Evolutionary conservation across 352 stramenopile genomes (phyloP).

Genomic region (Phytophthora tentaculata): DNA sequence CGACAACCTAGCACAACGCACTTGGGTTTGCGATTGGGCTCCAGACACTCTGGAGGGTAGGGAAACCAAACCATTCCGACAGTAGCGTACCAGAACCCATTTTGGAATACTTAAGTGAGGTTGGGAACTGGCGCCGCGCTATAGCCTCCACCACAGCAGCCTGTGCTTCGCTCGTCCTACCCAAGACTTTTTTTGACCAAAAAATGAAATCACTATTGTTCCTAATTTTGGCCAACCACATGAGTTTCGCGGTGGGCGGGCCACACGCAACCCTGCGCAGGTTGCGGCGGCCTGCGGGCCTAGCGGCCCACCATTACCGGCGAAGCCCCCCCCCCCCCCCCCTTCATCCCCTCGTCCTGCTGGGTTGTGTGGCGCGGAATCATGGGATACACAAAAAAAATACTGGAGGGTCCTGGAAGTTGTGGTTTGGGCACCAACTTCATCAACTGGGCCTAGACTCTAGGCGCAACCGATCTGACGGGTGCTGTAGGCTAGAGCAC

Average conservation of each 20-base stretch:
- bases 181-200: background rate
- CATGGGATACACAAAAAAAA: too few species aligned
- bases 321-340: too few species aligned
- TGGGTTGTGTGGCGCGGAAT: too few species aligned
- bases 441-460: too few species aligned
- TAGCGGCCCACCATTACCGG: background rate
- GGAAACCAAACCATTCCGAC: conserved; percentile 1
- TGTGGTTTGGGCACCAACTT: too few species aligned
- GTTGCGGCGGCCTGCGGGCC: background rate
- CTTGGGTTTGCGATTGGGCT: conserved; percentile 1
- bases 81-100: background rate
- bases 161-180: background rate
- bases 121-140: background rate
- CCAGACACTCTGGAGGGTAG: too few species aligned
- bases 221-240: background rate
- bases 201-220: background rate
- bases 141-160: background rate
- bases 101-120: background rate
- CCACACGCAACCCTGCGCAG: background rate
- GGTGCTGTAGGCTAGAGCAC: background rate
- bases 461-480: too few species aligned
- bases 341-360: too few species aligned
- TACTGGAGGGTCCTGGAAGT: too few species aligned
- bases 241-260: background rate
- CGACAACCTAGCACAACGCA: background rate